Percentiles rank a stretch among this genome's conserved stretches.
phyloP scores from a whole-genome alignment of 1,139 yeast genomes.

The Yamadazyma mexicana region DNA sequence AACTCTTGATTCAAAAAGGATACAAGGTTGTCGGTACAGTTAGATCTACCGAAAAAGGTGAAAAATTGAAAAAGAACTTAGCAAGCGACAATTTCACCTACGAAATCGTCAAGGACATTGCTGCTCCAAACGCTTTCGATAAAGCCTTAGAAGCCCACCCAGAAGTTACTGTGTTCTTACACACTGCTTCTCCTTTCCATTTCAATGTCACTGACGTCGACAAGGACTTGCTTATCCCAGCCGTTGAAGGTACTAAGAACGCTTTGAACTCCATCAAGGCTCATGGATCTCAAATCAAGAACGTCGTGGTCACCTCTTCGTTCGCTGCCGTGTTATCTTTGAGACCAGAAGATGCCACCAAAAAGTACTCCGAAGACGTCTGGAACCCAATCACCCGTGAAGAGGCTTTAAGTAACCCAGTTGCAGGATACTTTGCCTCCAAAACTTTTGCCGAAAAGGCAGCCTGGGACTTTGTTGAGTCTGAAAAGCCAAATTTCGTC shows the following conservation, averaged over 20 bases:
- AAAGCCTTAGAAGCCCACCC: constrained; percentile 47
- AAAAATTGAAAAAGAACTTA: constrained; percentile 34
- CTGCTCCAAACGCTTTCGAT: constrained; percentile 52
- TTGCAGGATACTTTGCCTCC: constrained; percentile 30
- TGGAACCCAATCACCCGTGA: constrained; percentile 44
- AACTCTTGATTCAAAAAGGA: constrained; percentile 31
- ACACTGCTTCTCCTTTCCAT: constrained; percentile 37
- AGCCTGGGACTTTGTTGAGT: constrained; percentile 53
- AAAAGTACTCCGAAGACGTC: constrained; percentile 24
- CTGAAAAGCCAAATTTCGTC: constrained; percentile 25
- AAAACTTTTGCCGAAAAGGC: constrained; percentile 39
- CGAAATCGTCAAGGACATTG: constrained; percentile 54
- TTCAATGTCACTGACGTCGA: constrained; percentile 17
- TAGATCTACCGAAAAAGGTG: constrained; percentile 53
- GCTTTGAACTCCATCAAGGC: constrained; percentile 22
- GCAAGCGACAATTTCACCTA: constrained; percentile 33
- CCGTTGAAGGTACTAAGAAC: constrained; percentile 23
- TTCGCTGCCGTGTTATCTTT: constrained; percentile 16
- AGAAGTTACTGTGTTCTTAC: constrained; percentile 53
- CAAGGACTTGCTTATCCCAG: constrained; percentile 20
- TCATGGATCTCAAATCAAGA: constrained; percentile 24
- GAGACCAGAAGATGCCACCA: not conserved
- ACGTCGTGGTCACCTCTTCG: constrained; percentile 29
- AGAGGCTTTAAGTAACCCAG: constrained; percentile 22
- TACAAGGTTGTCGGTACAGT: constrained; percentile 61